phyloP scores from a whole-genome alignment of 257 asterid genomes.

The Gentiana dahurica region DNA sequence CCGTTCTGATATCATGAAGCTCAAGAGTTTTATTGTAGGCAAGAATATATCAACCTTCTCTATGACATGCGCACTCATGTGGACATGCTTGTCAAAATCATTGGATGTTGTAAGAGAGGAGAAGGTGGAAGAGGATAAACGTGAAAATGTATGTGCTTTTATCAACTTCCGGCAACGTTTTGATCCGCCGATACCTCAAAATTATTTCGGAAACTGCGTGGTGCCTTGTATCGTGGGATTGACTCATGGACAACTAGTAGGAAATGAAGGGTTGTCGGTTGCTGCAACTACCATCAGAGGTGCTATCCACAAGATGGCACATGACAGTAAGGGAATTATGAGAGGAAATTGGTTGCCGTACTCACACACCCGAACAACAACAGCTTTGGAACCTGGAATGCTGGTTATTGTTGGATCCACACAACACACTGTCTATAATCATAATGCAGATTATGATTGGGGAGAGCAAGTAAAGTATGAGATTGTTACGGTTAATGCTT shows the following conservation, averaged over 20 bases:
- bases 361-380: neutral
- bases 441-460: slow-evolving; percentile 19
- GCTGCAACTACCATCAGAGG: slow-evolving; percentile 5
- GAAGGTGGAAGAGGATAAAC: slow-evolving; percentile 18
- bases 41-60: slow-evolving; percentile 22
- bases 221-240: neutral
- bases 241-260: neutral
- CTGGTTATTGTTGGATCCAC: neutral
- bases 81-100: slow-evolving; percentile 30
- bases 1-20: slow-evolving; percentile 21
- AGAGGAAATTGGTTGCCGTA: neutral
- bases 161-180: slow-evolving; percentile 5
- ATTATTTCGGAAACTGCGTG: slow-evolving; percentile 8
- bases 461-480: slow-evolving; percentile 16
- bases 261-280: neutral
- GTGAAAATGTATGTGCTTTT: slow-evolving; percentile 12
- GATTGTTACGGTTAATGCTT: slow-evolving; percentile 10
- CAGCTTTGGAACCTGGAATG: neutral
- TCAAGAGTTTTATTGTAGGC: slow-evolving; percentile 13
- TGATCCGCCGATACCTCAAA: slow-evolving; percentile 4
- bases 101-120: slow-evolving; percentile 9
- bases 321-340: slow-evolving; percentile 1
- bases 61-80: slow-evolving; percentile 22
- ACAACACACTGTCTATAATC: slow-evolving; percentile 6
- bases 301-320: neutral